These are phyloP conservation scores for Penicillium corylophilum DNA, from an alignment of 2,329 filamentous ascomycete genomes.

Conservation along the genomic window DNA sequence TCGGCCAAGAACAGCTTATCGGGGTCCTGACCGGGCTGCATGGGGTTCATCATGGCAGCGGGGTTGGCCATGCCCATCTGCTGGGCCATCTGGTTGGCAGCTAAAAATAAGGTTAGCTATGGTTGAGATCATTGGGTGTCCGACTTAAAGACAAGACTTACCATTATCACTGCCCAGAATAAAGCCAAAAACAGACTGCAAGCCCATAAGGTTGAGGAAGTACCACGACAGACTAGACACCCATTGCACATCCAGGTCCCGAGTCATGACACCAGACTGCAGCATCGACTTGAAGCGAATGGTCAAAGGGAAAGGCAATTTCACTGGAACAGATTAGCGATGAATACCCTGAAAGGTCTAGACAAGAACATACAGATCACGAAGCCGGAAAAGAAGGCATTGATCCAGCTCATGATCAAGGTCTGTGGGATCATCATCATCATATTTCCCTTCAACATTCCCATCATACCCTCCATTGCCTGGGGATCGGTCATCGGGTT, in stretches of 20 bases:
- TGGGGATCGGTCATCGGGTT: constrained; percentile 95
- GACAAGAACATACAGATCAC: constrained; percentile 73
- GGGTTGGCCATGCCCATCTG: constrained; percentile 76
- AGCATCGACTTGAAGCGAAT: constrained; percentile 99
- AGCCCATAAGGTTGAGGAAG: constrained; percentile 92
- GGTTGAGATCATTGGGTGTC: not conserved
- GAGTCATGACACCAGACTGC: constrained; percentile 92
- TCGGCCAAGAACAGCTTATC: constrained; percentile 93
- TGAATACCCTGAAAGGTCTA: not conserved
- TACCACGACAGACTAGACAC: constrained; percentile 99
- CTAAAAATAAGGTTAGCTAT: constrained; percentile 47
- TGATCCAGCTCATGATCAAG: constrained; percentile 99
- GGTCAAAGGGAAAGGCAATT: constrained; percentile 93
- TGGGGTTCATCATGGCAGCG: constrained; percentile 66
- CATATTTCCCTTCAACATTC: constrained; percentile 99
- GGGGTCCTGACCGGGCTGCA: constrained; percentile 88
- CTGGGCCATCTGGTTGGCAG: constrained; percentile 86
- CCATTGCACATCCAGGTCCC: constrained; percentile 96
- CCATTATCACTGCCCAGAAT: constrained; percentile 93
- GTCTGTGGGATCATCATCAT: constrained; percentile 99
- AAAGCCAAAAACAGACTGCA: constrained; percentile 97
- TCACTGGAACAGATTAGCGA: constrained; percentile 56
- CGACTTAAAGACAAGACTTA: constrained; percentile 47
- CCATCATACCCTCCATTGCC: constrained; percentile 99
- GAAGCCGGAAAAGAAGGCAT: constrained; percentile 97